Conservation (phyloP, 2,329 filamentous ascomycete genomes). For the Neocatenulostroma microsporum region DNA sequence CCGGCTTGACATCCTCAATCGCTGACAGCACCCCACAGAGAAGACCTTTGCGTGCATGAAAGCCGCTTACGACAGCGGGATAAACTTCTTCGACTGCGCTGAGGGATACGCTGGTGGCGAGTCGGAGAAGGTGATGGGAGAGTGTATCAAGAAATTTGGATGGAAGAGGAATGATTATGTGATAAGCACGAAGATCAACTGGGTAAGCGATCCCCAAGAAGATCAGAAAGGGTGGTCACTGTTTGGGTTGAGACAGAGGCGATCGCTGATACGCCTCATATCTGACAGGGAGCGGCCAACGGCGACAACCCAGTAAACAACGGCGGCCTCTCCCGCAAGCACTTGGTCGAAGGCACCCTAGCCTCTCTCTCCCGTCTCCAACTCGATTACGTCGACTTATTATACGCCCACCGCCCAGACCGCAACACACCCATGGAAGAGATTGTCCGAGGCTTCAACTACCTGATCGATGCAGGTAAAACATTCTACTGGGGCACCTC, state of each 20-base stretch:
- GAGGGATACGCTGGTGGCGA: constrained; percentile 49
- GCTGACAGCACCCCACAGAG: no score
- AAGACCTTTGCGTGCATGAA: constrained; percentile 49
- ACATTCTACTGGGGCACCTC: constrained; percentile 65
- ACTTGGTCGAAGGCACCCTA: constrained; percentile 59
- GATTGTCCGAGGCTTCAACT: constrained; percentile 62
- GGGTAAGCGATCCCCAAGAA: no score
- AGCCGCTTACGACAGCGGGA: constrained; percentile 49
- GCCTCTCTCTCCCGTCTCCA: constrained; percentile 50
- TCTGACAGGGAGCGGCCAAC: constrained; percentile 51
- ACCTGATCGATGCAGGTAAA: constrained; percentile 60
- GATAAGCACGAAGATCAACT: constrained; percentile 58
- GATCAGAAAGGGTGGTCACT: no score
- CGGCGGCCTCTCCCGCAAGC: constrained; percentile 59
- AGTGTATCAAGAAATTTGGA: constrained; percentile 49
- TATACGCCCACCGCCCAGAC: constrained; percentile 63
- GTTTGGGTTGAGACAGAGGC: no score
- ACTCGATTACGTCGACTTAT: constrained; percentile 57
- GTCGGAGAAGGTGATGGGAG: constrained; percentile 48
- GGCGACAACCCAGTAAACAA: constrained; percentile 59
- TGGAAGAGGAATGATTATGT: constrained; percentile 53
- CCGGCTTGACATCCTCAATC: no score
- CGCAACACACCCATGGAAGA: constrained; percentile 62
- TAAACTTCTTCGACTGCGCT: constrained; percentile 56
- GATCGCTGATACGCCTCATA: no score